phyloP scores from a whole-genome alignment of 495 filamentous ascomycete genomes.

The Rhypophila decipiens region DNA sequence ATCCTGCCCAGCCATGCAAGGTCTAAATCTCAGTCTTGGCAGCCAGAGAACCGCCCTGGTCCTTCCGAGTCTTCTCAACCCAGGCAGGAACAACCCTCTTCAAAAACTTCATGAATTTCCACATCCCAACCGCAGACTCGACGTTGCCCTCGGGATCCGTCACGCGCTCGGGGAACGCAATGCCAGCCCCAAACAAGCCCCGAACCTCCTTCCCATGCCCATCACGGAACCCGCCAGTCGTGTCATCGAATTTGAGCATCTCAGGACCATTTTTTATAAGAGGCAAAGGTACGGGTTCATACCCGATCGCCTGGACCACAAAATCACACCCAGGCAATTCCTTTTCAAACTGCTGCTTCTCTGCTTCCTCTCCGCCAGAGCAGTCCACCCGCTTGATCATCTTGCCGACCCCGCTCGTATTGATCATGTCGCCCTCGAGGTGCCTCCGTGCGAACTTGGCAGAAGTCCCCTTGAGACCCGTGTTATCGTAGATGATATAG shows the following conservation, averaged over 20 bases:
- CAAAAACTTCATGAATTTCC: constrained; percentile 19
- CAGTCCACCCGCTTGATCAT: constrained; percentile 30
- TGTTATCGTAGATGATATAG: constrained; percentile 22
- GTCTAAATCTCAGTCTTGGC: background rate
- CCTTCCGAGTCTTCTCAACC: constrained; percentile 3
- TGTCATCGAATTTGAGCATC: constrained; percentile 4
- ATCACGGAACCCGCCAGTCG: constrained; percentile 7
- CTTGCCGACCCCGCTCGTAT: constrained; percentile 41
- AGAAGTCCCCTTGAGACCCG: constrained; percentile 28
- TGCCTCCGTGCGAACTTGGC: constrained; percentile 19
- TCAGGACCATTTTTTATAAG: background rate
- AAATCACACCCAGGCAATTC: constrained; percentile 9
- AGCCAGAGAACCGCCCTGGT: background rate
- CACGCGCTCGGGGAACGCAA: constrained; percentile 17
- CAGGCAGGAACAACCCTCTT: constrained; percentile 14
- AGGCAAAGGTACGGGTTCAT: constrained; percentile 1
- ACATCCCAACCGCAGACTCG: constrained; percentile 15
- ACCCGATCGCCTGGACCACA: constrained; percentile 16
- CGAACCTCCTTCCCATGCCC: background rate
- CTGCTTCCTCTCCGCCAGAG: background rate
- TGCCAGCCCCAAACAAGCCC: constrained; percentile 19
- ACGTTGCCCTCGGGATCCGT: constrained; percentile 3
- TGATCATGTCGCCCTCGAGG: constrained; percentile 29
- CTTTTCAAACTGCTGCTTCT: background rate
- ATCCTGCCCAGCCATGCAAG: too few species aligned